Evolutionary conservation across 495 filamentous ascomycete genomes (phyloP).

Genomic region (Astrothelium subdiscretum): DNA sequence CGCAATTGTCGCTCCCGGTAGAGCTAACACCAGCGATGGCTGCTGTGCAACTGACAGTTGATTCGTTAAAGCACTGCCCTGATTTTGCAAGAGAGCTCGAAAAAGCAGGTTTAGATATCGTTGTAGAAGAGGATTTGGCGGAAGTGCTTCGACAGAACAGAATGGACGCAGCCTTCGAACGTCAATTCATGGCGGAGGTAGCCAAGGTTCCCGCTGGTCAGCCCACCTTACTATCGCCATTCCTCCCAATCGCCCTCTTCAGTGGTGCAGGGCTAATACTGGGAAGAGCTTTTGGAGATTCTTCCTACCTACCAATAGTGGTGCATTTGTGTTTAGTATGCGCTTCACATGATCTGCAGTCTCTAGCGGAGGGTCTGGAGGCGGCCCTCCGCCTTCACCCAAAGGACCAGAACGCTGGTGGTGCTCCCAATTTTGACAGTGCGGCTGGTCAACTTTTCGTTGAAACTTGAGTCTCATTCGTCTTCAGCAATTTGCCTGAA

Average conservation of each 20-base stretch:
- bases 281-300: neutral
- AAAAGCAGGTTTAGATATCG: neutral
- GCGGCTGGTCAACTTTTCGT: neutral
- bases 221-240: neutral
- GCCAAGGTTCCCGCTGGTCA: neutral
- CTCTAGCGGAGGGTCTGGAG: neutral
- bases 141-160: neutral
- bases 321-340: neutral
- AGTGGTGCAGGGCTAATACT: neutral
- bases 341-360: neutral
- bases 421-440: neutral
- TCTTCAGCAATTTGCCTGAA: conserved; percentile 28
- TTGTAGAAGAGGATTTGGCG: neutral
- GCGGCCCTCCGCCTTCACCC: neutral
- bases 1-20: neutral
- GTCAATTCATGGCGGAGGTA: neutral
- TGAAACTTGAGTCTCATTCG: conserved; percentile 26
- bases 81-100: neutral
- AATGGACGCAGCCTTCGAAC: neutral
- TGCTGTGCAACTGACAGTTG: neutral
- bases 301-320: neutral
- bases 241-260: neutral
- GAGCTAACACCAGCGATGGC: neutral
- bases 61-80: neutral
- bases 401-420: neutral